phyloP scores from a whole-genome alignment of 352 stramenopile species.

The Phytophthora rubi region DNA sequence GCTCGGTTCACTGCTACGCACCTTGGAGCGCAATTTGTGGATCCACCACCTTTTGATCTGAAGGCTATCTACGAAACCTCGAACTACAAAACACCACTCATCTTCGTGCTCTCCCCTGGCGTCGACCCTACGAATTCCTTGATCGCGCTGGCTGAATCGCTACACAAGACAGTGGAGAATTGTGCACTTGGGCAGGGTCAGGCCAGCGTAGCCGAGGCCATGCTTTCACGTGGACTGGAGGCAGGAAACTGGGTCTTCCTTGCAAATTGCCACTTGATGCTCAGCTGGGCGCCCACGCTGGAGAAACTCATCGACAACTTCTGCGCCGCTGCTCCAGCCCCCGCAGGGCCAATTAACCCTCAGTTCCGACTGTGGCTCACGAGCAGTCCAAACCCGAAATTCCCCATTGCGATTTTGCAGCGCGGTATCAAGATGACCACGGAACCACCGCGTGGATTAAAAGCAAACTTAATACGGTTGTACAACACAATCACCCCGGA shows the following conservation, averaged over 20 bases:
- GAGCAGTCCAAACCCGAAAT: slow-evolving; percentile 93
- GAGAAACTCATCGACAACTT: slow-evolving; percentile 95
- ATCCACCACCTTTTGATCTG: slow-evolving; percentile 94
- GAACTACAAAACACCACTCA: slow-evolving; percentile 91
- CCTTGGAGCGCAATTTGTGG: slow-evolving; percentile 92
- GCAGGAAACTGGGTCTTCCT: slow-evolving; percentile 95
- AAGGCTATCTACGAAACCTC: slow-evolving; percentile 90
- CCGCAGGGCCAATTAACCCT: slow-evolving; percentile 62
- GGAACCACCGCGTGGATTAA: slow-evolving; percentile 92
- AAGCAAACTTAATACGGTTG: slow-evolving; percentile 93
- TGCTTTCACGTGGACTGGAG: slow-evolving; percentile 87
- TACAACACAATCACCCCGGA: slow-evolving; percentile 94
- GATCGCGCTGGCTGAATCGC: slow-evolving; percentile 80
- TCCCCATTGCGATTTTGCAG: slow-evolving; percentile 96
- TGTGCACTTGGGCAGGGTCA: slow-evolving; percentile 95
- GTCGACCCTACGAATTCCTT: slow-evolving; percentile 95
- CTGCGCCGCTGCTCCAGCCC: slow-evolving; percentile 53
- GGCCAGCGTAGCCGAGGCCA: slow-evolving; percentile 88
- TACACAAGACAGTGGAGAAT: slow-evolving; percentile 91
- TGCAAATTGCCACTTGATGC: slow-evolving; percentile 96
- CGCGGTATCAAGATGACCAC: slow-evolving; percentile 97
- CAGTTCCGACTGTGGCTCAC: slow-evolving; percentile 95
- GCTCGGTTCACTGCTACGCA: slow-evolving; percentile 92
- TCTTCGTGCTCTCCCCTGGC: slow-evolving; percentile 96
- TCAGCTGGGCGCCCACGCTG: slow-evolving; percentile 94